Evolutionary conservation across 371 early-diverging fungal genomes (phyloP), one percentile per base, ranked within the genome.

Genomic region (Sporodiniella umbellata): DNA sequence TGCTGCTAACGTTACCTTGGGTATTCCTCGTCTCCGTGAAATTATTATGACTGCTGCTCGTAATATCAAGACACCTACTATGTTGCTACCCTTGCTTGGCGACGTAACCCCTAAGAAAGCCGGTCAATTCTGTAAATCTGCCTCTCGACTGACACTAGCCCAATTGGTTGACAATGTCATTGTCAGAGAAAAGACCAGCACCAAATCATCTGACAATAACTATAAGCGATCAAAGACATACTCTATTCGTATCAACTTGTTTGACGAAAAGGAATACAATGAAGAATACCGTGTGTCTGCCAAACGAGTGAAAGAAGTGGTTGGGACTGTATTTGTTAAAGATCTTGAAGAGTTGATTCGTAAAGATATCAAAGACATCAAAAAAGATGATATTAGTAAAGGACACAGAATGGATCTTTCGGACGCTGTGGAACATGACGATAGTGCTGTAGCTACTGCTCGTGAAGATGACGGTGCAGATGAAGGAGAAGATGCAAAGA

Each of bases 11-110:
- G 99, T 99, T 57, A 99, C 99, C 0, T 87, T 99, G 42, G 99
- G 99, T 86, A 99, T 99, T 64, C 99, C 99, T 22, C 93, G 99
- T 81, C 83, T 99, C 45, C 90, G 98, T 66, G 99, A 99, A 84
- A 96, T 99, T 57, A 89, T 99, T 64, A 99, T 99, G 98, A 95
- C 96, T 1, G 99, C 99, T 15, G 93, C 96, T n/a, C 80, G 84
- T 24, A 75, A 84, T 19, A 94, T 96, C 60, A 90, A 96, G 68
- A 99, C 99, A 0, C 99, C 99, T 1, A 78, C 89, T 48, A 97
- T 99, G 92, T 78, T 88, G 5, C 74, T 98, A 42, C 92, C 92
- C 21, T 72, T 98, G 39, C 75, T 72, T 18, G 60, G 78, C 8
- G 79, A 79, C 40, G 87, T 90, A 0, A 70, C 75, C 11, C 71